These are phyloP conservation scores for Actinomortierella ambigua DNA, from an alignment of 371 early-diverging fungal genomes.

Conservation along the genomic window DNA sequence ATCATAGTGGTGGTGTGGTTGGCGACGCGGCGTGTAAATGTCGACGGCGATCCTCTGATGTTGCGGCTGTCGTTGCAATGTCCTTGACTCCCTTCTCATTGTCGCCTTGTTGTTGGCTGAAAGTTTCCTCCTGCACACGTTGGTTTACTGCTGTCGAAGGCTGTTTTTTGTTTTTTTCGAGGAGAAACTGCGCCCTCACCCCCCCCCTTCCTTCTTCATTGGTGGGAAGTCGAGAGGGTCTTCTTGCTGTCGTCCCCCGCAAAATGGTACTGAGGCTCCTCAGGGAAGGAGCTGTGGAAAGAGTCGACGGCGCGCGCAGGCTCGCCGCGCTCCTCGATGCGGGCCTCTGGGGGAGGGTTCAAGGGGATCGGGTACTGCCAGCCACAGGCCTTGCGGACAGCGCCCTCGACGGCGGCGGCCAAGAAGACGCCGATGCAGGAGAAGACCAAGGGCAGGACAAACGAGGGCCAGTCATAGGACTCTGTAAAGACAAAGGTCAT, in stretches of 20 bases:
- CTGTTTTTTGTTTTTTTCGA: no score
- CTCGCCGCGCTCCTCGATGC: neutral
- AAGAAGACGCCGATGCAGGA: slow-evolving; percentile 50
- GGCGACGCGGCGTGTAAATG: no score
- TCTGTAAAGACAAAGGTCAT: slow-evolving; percentile 46
- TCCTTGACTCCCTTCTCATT: no score
- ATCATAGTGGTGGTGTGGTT: no score
- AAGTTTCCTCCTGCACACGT: no score
- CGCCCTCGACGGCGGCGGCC: slow-evolving; percentile 37
- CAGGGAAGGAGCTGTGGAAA: slow-evolving; percentile 8
- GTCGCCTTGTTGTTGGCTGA: no score
- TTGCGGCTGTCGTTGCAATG: no score
- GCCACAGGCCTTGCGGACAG: slow-evolving; percentile 41
- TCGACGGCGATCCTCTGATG: no score
- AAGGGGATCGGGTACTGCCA: slow-evolving; percentile 39
- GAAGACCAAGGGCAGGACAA: slow-evolving; percentile 47
- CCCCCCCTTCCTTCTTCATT: slow-evolving; percentile 6
- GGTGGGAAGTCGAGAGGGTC: neutral
- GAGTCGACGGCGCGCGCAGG: slow-evolving; percentile 6
- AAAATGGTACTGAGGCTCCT: slow-evolving; percentile 18
- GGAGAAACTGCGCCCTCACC: no score
- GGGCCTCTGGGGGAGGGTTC: slow-evolving; percentile 16
- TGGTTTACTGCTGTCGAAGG: no score
- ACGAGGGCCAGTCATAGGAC: slow-evolving; percentile 52
- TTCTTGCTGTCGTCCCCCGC: slow-evolving; percentile 4